Conservation (phyloP, 805 yeast genomes). For the Saturnispora gosingensis region DNA sequence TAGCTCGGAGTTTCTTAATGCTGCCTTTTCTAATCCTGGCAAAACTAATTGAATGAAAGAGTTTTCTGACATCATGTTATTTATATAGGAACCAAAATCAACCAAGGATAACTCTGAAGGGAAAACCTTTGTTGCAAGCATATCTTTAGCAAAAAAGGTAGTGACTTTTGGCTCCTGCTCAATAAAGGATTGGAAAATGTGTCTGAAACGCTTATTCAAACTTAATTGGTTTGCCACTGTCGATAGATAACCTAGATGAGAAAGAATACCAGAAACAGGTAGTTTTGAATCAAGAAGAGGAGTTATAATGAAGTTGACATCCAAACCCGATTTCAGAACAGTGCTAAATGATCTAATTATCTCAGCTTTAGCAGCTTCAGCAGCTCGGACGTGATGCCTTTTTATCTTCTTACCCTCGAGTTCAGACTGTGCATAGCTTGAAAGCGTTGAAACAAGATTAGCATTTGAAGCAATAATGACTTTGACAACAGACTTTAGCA, state of each 20-base stretch:
- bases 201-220: neutral
- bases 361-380: constrained; percentile 27
- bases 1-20: constrained; percentile 69
- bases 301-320: constrained; percentile 5
- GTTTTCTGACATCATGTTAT: constrained; percentile 4
- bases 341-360: constrained; percentile 19
- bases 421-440: constrained; percentile 14
- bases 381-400: constrained; percentile 33
- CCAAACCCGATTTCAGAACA: constrained; percentile 15
- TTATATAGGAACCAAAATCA: constrained; percentile 15
- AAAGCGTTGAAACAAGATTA: constrained; percentile 28
- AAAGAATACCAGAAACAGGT: constrained; percentile 16
- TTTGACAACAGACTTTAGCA: constrained; percentile 16
- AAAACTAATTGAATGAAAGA: constrained; percentile 13
- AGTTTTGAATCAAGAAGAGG: constrained; percentile 14
- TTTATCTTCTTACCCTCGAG: constrained; percentile 23
- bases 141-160: constrained; percentile 28
- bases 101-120: constrained; percentile 15
- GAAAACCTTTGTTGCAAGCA: constrained; percentile 27
- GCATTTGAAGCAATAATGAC: constrained; percentile 27
- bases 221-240: neutral
- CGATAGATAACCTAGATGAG: constrained; percentile 18
- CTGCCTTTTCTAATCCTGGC: constrained; percentile 63
- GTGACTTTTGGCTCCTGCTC: constrained; percentile 13
- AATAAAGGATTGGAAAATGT: constrained; percentile 11